phyloP scores from a whole-genome alignment of 306 rosid genomes.

The Malus fusca region DNA sequence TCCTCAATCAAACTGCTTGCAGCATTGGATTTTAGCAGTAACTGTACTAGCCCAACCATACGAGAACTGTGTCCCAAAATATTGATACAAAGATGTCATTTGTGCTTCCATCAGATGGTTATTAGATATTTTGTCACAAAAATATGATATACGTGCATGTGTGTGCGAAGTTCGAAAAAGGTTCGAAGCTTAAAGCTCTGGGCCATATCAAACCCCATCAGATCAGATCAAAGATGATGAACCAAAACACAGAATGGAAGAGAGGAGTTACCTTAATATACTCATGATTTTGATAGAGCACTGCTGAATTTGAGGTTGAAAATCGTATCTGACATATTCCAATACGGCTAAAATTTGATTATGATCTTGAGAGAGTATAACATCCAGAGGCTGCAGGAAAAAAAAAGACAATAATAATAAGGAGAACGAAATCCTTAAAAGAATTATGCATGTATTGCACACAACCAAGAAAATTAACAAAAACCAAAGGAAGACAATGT shows the following conservation, averaged over 20 bases:
- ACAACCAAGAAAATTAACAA: background rate
- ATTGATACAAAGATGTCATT: conserved; percentile 1
- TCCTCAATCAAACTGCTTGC: conserved; percentile 79
- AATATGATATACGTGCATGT: background rate
- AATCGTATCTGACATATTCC: conserved; percentile 96
- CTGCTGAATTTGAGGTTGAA: conserved; percentile 79
- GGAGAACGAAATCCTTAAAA: background rate
- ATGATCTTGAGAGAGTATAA: conserved; percentile 91
- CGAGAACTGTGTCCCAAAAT: conserved; percentile 68
- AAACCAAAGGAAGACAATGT: background rate
- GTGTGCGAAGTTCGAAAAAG: background rate
- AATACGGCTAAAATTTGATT: conserved; percentile 78
- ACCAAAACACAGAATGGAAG: conserved; percentile 12
- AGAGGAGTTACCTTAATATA: conserved; percentile 59
- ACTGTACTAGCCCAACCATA: conserved; percentile 82
- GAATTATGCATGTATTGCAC: background rate
- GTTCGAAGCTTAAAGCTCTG: background rate
- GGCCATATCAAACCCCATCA: background rate
- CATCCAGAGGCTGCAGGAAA: conserved; percentile 78
- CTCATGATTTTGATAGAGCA: conserved; percentile 91
- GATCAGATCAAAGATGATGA: conserved; percentile 2
- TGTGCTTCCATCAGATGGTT: background rate
- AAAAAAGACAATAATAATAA: background rate
- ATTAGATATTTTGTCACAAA: background rate
- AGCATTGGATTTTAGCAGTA: conserved; percentile 71